These are phyloP conservation scores for Haplosporangium sp. DNA, from an alignment of 371 early-diverging fungal species.

Conservation along the genomic window DNA sequence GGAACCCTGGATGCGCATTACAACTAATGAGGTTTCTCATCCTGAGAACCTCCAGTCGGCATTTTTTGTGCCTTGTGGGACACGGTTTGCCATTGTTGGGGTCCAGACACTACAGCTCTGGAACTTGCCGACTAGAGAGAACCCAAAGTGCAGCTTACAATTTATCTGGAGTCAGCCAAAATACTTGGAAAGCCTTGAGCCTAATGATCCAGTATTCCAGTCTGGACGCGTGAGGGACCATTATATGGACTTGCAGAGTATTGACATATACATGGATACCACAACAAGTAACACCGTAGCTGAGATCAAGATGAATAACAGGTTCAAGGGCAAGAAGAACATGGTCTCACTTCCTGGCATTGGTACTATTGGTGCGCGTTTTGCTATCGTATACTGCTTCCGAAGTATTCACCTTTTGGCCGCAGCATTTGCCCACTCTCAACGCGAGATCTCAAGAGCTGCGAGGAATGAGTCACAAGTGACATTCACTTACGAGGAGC, in stretches of 20 bases:
- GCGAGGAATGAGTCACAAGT: constrained; percentile 14
- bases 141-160: constrained; percentile 40
- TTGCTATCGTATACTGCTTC: constrained; percentile 40
- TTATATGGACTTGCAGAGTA: constrained; percentile 22
- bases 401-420: constrained; percentile 48
- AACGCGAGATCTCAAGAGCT: constrained; percentile 20
- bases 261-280: constrained; percentile 27
- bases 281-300: constrained; percentile 24
- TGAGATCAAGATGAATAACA: constrained; percentile 46
- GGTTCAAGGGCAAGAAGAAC: constrained; percentile 27
- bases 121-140: constrained; percentile 47
- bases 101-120: constrained; percentile 48
- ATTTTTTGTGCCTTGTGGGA: constrained; percentile 40
- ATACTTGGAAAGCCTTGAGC: constrained; percentile 17
- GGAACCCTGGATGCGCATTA: constrained; percentile 55
- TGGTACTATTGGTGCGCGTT: constrained; percentile 37
- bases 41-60: constrained; percentile 41
- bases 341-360: constrained; percentile 34
- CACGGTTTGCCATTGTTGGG: constrained; percentile 43
- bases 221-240: constrained; percentile 39
- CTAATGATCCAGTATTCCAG: constrained; percentile 15
- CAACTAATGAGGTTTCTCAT: constrained; percentile 34
- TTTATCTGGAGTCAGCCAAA: constrained; percentile 53
- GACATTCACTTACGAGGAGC: constrained; percentile 49
- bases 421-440: constrained; percentile 32